A percentile compares a stretch with the other conserved stretches of the same genome.
Conservation (phyloP, 2,329 filamentous ascomycete genomes). For the Simplicillium sp. region DNA sequence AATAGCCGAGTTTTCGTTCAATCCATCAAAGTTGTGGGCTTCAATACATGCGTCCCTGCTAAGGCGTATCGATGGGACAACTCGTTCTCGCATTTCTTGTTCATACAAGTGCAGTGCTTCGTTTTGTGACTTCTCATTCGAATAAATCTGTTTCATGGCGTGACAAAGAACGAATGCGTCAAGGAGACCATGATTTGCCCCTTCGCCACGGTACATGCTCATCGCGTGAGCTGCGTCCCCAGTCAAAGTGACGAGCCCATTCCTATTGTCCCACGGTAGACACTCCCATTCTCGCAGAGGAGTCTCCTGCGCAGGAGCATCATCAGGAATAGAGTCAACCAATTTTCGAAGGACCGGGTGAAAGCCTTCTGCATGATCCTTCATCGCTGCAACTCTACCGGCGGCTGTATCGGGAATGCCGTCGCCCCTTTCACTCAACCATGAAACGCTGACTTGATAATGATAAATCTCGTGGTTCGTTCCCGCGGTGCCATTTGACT, state of each 20-base stretch:
- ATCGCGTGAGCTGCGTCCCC: conserved; percentile 51
- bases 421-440: conserved; percentile 25
- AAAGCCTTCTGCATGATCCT: conserved; percentile 20
- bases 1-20: conserved; percentile 22
- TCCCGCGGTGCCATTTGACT: conserved; percentile 22
- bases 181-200: conserved; percentile 28
- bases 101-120: conserved; percentile 18
- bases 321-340: conserved; percentile 32
- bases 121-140: conserved; percentile 6
- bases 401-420: conserved; percentile 21
- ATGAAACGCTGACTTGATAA: conserved; percentile 36
- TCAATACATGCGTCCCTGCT: conserved; percentile 22
- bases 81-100: conserved; percentile 18
- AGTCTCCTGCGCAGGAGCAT: conserved; percentile 24
- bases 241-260: conserved; percentile 34
- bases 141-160: conserved; percentile 11
- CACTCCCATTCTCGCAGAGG: conserved; percentile 26
- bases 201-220: conserved; percentile 41
- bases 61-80: conserved; percentile 16
- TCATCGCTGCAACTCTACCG: conserved; percentile 29
- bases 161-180: conserved; percentile 22
- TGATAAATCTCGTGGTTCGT: conserved; percentile 23
- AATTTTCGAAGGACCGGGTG: conserved; percentile 28
- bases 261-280: conserved; percentile 28
- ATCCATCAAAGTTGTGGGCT: conserved; percentile 18